These are phyloP conservation scores for Herpetomonas tarakana DNA, from an alignment of 208 protist genomes.

Conservation along the genomic window DNA sequence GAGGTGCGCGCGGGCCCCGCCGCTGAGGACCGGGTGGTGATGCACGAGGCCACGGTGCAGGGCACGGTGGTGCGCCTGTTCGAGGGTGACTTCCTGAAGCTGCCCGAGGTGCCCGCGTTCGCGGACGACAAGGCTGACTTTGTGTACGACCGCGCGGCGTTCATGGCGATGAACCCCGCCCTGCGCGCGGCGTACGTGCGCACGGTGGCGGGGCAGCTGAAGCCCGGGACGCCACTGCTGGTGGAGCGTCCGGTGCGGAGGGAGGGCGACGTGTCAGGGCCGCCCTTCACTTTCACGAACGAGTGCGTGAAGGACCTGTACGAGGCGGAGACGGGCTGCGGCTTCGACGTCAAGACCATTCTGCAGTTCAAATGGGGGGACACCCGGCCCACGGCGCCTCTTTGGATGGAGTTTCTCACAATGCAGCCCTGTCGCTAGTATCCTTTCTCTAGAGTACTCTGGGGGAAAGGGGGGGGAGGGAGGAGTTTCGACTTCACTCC, in stretches of 20 bases:
- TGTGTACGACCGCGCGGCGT: constrained; percentile 57
- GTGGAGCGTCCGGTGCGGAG: constrained; percentile 32
- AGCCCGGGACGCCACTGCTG: constrained; percentile 11
- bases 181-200: constrained; percentile 32
- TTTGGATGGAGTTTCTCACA: constrained; percentile 9
- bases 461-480: no score
- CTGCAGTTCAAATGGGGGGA: constrained; percentile 19
- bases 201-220: constrained; percentile 22
- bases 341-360: constrained; percentile 18
- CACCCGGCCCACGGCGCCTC: background rate
- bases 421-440: no score
- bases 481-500: no score
- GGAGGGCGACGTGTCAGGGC: constrained; percentile 30
- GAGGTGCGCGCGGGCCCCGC: background rate
- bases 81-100: constrained; percentile 37
- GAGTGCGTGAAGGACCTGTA: constrained; percentile 36
- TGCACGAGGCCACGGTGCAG: constrained; percentile 25
- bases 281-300: constrained; percentile 44
- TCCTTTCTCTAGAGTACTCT: no score
- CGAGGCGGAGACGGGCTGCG: constrained; percentile 17
- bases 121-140: constrained; percentile 26
- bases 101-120: constrained; percentile 24
- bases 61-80: constrained; percentile 38
- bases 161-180: constrained; percentile 54
- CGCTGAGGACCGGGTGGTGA: constrained; percentile 2